A percentile compares a stretch with the other conserved stretches of the same genome.
These are phyloP conservation scores for Macrophomina pseudophaseolina DNA, from an alignment of 2,329 filamentous ascomycete genomes.

Conservation along the genomic window DNA sequence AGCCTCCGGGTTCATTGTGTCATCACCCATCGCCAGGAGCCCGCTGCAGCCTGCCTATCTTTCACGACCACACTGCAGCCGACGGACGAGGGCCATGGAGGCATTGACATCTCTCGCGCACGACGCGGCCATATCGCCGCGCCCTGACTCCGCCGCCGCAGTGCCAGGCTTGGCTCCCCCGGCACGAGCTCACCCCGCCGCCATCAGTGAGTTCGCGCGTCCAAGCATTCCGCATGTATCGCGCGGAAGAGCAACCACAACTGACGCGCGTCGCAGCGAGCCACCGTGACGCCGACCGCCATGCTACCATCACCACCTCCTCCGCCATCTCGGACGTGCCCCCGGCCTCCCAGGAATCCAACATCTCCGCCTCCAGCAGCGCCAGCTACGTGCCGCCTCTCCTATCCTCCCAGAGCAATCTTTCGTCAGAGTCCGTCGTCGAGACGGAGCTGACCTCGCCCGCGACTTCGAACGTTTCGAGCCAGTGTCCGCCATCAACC, in stretches of 20 bases:
- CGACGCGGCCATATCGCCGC: conserved; percentile 21
- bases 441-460: conserved; percentile 40
- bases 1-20: conserved; percentile 7
- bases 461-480: conserved; percentile 43
- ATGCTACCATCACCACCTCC: neutral
- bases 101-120: conserved; percentile 23
- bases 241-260: neutral
- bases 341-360: conserved; percentile 36
- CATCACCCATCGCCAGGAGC: conserved; percentile 20
- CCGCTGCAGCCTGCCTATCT: neutral
- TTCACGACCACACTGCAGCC: conserved; percentile 6
- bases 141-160: conserved; percentile 10
- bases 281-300: neutral
- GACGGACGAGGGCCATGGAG: conserved; percentile 17
- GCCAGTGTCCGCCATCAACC: conserved; percentile 58
- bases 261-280: conserved; percentile 20
- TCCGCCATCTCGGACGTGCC: conserved; percentile 14
- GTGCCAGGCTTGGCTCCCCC: conserved; percentile 19
- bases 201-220: conserved; percentile 15
- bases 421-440: conserved; percentile 38
- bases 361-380: conserved; percentile 41
- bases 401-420: conserved; percentile 40
- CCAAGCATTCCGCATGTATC: neutral
- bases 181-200: conserved; percentile 23
- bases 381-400: conserved; percentile 36